Base-by-base conservation (phyloP, 2,329 filamentous ascomycete species). In the Coniosporium tulheliwenetii region DNA sequence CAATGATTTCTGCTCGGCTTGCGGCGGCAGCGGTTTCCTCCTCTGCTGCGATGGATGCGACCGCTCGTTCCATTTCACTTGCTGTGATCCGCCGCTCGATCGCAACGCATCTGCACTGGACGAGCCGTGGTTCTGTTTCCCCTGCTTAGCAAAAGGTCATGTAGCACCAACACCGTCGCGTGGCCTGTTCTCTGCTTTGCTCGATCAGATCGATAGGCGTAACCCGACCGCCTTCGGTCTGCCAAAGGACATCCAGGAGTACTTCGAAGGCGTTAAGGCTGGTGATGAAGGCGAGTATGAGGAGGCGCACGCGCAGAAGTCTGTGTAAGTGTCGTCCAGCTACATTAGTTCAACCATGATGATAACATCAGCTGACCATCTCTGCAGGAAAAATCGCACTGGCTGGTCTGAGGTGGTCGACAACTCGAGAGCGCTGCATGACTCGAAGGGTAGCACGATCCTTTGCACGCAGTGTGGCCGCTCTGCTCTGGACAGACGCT, bases 1-100 rank as follows among this genome's bases (percentile, higher is more conserved):
- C 59, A 85, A 91, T 58, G 89, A 96, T 59, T 81, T 81, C 55
- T 98, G 89, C 65, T 80, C 80, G 45, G 77, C 85, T 37, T 98
- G 91, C 63, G 77, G 80, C 53, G 82, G 81, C 47, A 81, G 77
- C 49, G 89, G 89, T 43, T 77, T 85, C 50, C 73, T 98, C 47
- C 72, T 96, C 48, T 95, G 87, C 63, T 98, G 91, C 61, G 91
- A 96, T 64, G 84, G 82, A 46, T 98, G 91, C 63, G 75, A 80
- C 45, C 77, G 85, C 49, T 85, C 87, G 5, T 95, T 93, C 62
- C 91, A 96, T 61, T 85, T 91, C 57, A 71, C 75, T 44, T 96
- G 91, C 58, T 76, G 91, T 49, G 81, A 93, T 59, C 86, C 89
- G 45, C 81, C 85, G 33, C 67, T 85, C 49, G 51, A 49, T 37